Conservation (phyloP, 2,329 filamentous ascomycete genomes). For the Exophiala oligosperma region DNA sequence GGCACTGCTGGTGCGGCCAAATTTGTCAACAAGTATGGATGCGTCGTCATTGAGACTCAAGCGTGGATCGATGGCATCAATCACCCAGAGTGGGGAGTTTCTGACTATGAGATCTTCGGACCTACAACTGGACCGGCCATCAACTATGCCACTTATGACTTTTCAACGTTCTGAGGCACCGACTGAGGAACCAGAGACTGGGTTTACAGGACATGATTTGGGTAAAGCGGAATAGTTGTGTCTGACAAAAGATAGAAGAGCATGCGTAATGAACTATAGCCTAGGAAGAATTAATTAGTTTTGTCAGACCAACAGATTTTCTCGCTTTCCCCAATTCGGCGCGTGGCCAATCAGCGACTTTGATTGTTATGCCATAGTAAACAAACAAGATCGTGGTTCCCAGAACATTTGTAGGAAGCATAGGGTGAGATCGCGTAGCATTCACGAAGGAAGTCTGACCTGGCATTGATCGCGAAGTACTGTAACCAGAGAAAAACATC, state of each 20-base stretch:
- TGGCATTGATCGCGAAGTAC: too few species aligned
- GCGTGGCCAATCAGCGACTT: conserved; percentile 18
- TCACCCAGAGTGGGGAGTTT: conserved; percentile 80
- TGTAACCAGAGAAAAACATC: too few species aligned
- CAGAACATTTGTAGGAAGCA: not conserved
- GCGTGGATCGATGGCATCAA: conserved; percentile 95
- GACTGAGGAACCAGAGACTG: not conserved
- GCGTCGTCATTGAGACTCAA: conserved; percentile 86
- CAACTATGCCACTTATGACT: conserved; percentile 47
- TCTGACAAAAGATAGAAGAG: too few species aligned
- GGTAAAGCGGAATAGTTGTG: not conserved
- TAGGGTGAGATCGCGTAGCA: too few species aligned
- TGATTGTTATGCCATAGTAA: conserved; percentile 22
- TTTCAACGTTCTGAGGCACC: conserved; percentile 39
- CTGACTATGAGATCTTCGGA: conserved; percentile 41
- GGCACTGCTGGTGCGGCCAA: conserved; percentile 52
- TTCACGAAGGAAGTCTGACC: too few species aligned
- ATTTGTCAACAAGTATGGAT: conserved; percentile 68
- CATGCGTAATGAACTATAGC: too few species aligned
- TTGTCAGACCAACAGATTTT: not conserved
- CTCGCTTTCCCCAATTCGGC: not conserved
- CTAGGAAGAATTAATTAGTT: not conserved
- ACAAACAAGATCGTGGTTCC: conserved; percentile 17
- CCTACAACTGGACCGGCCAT: conserved; percentile 41
- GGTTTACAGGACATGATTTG: not conserved